Base-by-base conservation (phyloP, 768 basidiomycete species). In the Pleurotus tuoliensis region DNA sequence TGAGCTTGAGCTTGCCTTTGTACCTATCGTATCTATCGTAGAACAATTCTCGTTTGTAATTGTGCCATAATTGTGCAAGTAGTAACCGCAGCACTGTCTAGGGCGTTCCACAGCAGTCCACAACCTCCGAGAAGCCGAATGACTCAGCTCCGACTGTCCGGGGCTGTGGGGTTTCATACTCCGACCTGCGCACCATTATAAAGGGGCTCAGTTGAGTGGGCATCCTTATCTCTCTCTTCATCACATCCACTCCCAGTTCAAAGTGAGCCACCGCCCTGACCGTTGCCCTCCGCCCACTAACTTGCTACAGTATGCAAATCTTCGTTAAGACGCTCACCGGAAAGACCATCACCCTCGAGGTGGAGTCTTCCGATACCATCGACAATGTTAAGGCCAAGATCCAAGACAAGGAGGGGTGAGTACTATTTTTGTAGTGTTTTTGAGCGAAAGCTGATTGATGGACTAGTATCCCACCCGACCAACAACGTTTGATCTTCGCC, bases 401-500 rank as follows among this genome's bases (percentile, higher is more conserved):
- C 64, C 88, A 90, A 68, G 88, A 91, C 68, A 91, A 90, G 77
- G 88, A 91, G 71, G 88, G 80, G 73, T 76, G 49, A 60, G 75
- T 64, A 2, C 6, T 2, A 4, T 3, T 43, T 15, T 50, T 7
- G 38, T 16, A 15, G 20, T 16, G 34, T 0, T 20, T 37, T 13
- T 8, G 7, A 20, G 8, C 5, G 2, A 15, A 56, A 62, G 57
- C 53, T 66, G 11, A 59, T 56, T 20, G 4, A 6, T 18, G 52
- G 1, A 30, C 48, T 9, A 77, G 84, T 12, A 90, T 90, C 57
- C 88, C 88, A 18, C 94, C 92, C 22, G 91, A 94, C 73, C 93
- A 93, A 64, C 92, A 95, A 68, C 92, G 94, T 60, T 75, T 96
- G n/a, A 96, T 96, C 77, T 96, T 95, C 61, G 94, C 94, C 46